A percentile compares a stretch with the other conserved stretches of the same genome.
phyloP scores from a whole-genome alignment of 495 filamentous ascomycete species.

The Hypoxylon fuscum region DNA sequence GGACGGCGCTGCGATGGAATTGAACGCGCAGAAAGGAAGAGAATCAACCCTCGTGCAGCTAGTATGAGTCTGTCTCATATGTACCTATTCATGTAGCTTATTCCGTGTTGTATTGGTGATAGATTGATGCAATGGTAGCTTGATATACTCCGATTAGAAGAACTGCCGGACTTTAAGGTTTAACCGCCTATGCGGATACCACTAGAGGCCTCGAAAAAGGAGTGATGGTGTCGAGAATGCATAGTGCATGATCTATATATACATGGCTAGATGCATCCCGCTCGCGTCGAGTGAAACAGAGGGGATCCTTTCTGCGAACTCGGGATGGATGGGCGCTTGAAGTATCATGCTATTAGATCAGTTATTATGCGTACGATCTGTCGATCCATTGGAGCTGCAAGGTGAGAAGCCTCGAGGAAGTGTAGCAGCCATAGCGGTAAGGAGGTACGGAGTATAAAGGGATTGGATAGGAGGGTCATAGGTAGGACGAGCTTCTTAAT shows the following conservation, averaged over 20 bases:
- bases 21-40: conserved; percentile 2
- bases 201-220: conserved; percentile 8
- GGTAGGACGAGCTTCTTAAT: no score
- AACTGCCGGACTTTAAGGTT: conserved; percentile 21
- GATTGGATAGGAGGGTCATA: conserved; percentile 14
- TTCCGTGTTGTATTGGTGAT: no score
- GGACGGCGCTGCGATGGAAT: conserved; percentile 13
- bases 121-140: conserved; percentile 9
- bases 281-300: conserved; percentile 17
- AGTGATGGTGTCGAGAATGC: conserved; percentile 17
- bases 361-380: conserved; percentile 11
- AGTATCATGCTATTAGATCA: conserved; percentile 25
- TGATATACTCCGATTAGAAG: conserved; percentile 18
- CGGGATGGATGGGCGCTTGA: conserved; percentile 32
- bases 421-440: conserved; percentile 7
- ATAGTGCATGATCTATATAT: conserved; percentile 35
- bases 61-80: conserved; percentile 4
- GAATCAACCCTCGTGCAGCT: conserved; percentile 4
- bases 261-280: conserved; percentile 18
- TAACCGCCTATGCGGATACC: conserved; percentile 25
- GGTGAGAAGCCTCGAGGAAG: conserved; percentile 3
- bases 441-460: background rate
- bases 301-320: conserved; percentile 20
- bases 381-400: conserved; percentile 21
- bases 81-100: background rate